A percentile compares a stretch with the other conserved stretches of the same genome.
Evolutionary conservation across 805 yeast genomes (phyloP).

Genomic region (Candida koratica): DNA sequence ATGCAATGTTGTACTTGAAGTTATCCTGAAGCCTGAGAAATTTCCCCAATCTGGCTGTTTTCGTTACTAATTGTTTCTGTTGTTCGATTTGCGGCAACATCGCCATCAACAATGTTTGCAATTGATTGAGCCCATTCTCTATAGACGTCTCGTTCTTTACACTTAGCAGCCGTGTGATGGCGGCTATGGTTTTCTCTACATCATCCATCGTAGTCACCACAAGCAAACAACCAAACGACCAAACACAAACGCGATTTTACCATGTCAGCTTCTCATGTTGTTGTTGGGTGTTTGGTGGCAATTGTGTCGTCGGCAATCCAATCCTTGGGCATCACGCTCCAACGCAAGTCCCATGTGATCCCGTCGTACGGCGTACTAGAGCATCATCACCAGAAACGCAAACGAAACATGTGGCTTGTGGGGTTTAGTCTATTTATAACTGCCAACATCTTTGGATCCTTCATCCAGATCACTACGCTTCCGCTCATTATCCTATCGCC

Average conservation of each 20-base stretch:
- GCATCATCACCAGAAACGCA: conserved; percentile 28
- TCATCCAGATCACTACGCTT: conserved; percentile 77
- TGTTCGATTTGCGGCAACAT: conserved; percentile 15
- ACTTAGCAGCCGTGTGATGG: conserved; percentile 3
- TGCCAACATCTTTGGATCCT: conserved; percentile 75
- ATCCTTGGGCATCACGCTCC: conserved; percentile 77
- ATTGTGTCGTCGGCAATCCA: conserved; percentile 74
- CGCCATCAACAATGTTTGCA: conserved; percentile 17
- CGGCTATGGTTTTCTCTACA: conserved; percentile 1
- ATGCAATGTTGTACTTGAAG: conserved; percentile 48
- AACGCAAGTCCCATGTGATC: conserved; percentile 68
- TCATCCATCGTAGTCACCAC: no score
- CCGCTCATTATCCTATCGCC: conserved; percentile 81
- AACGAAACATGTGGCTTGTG: conserved; percentile 64
- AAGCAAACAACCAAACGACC: no score
- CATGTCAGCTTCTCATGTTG: conserved; percentile 1
- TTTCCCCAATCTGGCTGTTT: conserved; percentile 11
- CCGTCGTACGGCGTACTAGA: conserved; percentile 19
- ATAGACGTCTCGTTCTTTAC: neutral
- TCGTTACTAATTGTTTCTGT: conserved; percentile 8
- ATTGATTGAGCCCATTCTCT: conserved; percentile 15
- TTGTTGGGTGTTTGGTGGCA: conserved; percentile 63
- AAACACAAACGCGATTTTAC: no score
- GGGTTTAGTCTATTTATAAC: conserved; percentile 69
- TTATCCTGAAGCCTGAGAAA: conserved; percentile 49